Percentiles rank a stretch among this genome's conserved stretches.
Evolutionary conservation across 768 basidiomycete species (phyloP).

Genomic region (Austroboletus eburneus): DNA sequence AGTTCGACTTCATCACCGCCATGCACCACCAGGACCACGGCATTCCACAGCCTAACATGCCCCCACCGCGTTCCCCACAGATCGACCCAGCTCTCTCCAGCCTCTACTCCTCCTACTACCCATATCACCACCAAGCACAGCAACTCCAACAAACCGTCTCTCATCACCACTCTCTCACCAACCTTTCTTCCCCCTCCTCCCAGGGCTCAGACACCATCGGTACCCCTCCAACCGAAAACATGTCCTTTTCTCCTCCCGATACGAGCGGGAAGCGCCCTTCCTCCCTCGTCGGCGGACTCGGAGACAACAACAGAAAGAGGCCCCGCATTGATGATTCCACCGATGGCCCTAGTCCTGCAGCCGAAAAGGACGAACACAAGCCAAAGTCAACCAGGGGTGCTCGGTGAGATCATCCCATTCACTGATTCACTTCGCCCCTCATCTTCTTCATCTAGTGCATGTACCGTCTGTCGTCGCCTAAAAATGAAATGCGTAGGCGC

Average conservation of each 20-base stretch:
- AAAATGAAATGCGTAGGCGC: constrained; percentile 95
- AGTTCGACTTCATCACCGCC: constrained; percentile 41
- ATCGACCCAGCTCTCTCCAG: constrained; percentile 72
- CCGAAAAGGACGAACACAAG: constrained; percentile 64
- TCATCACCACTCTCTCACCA: constrained; percentile 53
- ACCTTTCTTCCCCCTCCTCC: constrained; percentile 74
- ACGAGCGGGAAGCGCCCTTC: constrained; percentile 66
- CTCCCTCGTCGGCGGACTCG: constrained; percentile 36
- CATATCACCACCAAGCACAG: constrained; percentile 44
- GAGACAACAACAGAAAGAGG: constrained; percentile 51
- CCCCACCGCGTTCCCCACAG: constrained; percentile 52
- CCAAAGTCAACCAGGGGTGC: constrained; percentile 87
- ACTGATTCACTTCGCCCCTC: not conserved
- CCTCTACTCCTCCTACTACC: constrained; percentile 63
- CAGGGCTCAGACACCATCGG: constrained; percentile 75
- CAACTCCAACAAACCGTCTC: constrained; percentile 46
- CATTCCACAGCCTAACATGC: constrained; percentile 36
- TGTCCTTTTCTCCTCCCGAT: constrained; percentile 48
- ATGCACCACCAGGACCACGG: constrained; percentile 43
- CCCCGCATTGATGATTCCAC: constrained; percentile 51
- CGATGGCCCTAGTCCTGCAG: constrained; percentile 46
- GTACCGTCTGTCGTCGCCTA: constrained; percentile 84
- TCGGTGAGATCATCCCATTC: constrained; percentile 44
- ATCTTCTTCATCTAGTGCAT: constrained; percentile 54
- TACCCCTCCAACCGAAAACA: constrained; percentile 65